These are phyloP conservation scores for Solanum pimpinellifolium DNA, from an alignment of 257 asterid species.

Conservation along the genomic window DNA sequence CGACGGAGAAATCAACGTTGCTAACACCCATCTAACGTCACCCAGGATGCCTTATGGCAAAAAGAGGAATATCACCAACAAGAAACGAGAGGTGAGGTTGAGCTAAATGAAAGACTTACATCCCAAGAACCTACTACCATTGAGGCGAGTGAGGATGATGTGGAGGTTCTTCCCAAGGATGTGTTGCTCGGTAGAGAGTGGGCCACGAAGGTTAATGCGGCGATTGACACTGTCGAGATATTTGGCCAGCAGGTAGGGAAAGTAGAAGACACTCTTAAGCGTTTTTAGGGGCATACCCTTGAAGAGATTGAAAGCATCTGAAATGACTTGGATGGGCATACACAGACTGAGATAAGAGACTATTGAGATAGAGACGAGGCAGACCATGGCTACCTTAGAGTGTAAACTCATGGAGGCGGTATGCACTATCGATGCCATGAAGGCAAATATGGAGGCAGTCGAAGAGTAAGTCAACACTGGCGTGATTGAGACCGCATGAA, in stretches of 20 bases:
- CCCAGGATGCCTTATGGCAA: neutral
- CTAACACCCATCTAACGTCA: too few species aligned
- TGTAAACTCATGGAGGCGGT: neutral
- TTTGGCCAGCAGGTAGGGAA: neutral
- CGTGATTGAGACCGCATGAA: neutral
- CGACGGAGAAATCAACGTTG: too few species aligned
- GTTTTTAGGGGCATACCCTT: neutral
- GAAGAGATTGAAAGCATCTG: neutral
- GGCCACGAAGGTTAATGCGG: neutral
- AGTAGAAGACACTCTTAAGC: neutral
- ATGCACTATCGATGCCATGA: neutral
- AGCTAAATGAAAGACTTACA: neutral
- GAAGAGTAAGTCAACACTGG: neutral
- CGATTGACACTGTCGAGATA: neutral
- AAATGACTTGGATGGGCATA: neutral
- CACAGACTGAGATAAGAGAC: neutral
- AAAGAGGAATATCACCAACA: neutral
- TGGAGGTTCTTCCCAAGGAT: neutral
- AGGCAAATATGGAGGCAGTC: neutral
- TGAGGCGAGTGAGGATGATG: neutral
- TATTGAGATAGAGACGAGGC: neutral
- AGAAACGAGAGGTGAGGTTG: neutral
- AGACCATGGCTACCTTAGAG: neutral
- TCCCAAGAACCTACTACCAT: neutral
- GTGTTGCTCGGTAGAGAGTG: neutral